Evolutionary conservation across 768 basidiomycete genomes (phyloP), one percentile per base, ranked within the genome.

Genomic region (Leccinum subtestaceum): DNA sequence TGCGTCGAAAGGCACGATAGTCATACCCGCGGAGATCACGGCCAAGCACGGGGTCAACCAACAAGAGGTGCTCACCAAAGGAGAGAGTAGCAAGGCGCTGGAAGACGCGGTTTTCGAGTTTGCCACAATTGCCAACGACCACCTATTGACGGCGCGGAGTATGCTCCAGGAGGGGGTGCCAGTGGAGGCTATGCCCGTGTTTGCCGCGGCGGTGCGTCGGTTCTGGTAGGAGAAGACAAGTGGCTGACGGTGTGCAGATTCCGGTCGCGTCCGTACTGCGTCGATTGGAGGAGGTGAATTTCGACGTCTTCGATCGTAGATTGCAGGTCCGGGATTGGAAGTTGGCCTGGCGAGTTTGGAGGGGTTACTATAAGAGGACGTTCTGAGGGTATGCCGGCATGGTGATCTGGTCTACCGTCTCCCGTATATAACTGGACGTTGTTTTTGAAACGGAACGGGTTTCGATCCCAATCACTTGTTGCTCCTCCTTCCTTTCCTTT

Each of bases 101-200:
- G 84, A 84, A 52, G 87, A 91, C 59, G 91, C 92, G 0, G 88
- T 91, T 29, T 95, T 84, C 67, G 90, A 93, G 66, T 86, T 93
- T 72, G 92, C 93, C 34, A 86, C 85, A 9, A 70, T 87, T 23
- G 92, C 89, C 29, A 88, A 92, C 72, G 90, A 93, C 72, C 85
- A 94, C 70, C 70, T 95, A 62, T 73, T 82, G 58, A 89, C 89
- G 3, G 90, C 91, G 17, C 82, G 89, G 17, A 79, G 82, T 54
- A 85, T 87, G 83, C 81, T 88, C 65, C 79, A 81, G 60, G 77
- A 81, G 46, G 77, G 77, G 67, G 81, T 88, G 50, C 87, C 87
- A 9, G 65, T 56, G 23, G 75, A 72, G 57, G 90, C 82, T 29
- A 80, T 89, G 79, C 86, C 89, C 9, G 79, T 92, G 27, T 91